phyloP scores from a whole-genome alignment of 768 basidiomycete genomes.

The Coprinellus micaceus region DNA sequence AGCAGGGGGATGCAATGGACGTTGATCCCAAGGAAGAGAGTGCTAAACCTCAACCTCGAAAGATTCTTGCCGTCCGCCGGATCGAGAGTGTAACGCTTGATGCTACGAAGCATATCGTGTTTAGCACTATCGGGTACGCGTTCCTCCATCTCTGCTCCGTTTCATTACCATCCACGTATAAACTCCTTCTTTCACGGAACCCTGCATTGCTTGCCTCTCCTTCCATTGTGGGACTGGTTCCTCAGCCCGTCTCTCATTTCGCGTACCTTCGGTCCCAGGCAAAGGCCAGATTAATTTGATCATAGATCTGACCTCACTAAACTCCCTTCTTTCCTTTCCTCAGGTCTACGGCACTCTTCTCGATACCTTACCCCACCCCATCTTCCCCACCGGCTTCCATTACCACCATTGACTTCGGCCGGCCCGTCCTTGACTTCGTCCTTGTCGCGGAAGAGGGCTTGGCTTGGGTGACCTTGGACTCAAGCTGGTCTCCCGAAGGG shows the following conservation, averaged over 20 bases:
- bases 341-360: slow-evolving; percentile 71
- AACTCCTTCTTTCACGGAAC: no score
- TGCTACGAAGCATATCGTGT: slow-evolving; percentile 44
- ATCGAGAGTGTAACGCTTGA: slow-evolving; percentile 45
- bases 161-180: no score
- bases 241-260: no score
- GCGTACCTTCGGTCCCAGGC: no score
- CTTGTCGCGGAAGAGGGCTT: slow-evolving; percentile 28
- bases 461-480: slow-evolving; percentile 51
- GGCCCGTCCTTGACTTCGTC: slow-evolving; percentile 60
- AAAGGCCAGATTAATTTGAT: slow-evolving; percentile 1
- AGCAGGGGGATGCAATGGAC: neutral
- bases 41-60: slow-evolving; percentile 19
- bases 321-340: no score
- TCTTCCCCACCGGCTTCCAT: slow-evolving; percentile 2
- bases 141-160: neutral
- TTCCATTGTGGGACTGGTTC: no score
- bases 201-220: no score
- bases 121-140: slow-evolving; percentile 70
- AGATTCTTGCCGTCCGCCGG: slow-evolving; percentile 54
- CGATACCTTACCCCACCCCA: slow-evolving; percentile 24
- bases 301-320: no score
- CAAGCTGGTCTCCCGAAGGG: slow-evolving; percentile 29
- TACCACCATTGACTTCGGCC: slow-evolving; percentile 42
- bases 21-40: slow-evolving; percentile 15